Conservation (phyloP, 495 filamentous ascomycete species). For the Clohesyomyces aquaticus region DNA sequence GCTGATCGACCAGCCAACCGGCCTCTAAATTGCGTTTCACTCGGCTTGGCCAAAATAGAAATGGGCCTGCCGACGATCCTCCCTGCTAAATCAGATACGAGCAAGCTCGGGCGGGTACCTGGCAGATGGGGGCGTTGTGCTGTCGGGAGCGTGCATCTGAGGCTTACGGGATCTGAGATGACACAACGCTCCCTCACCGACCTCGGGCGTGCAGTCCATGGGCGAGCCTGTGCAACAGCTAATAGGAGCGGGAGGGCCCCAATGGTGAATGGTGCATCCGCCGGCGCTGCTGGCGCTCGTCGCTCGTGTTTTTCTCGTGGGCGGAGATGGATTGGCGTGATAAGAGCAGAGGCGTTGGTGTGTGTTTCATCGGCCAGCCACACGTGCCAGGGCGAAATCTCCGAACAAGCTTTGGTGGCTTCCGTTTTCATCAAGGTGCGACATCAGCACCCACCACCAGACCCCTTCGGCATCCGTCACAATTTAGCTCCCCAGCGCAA, state of each 20-base stretch:
- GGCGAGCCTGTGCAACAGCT: background rate
- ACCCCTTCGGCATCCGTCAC: background rate
- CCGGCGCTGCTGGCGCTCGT: background rate
- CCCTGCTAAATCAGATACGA: conserved; percentile 27
- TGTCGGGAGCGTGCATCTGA: conserved; percentile 2
- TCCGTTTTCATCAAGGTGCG: conserved; percentile 30
- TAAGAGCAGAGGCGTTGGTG: background rate
- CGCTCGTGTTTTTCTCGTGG: background rate
- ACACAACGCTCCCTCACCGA: background rate
- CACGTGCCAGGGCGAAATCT: background rate
- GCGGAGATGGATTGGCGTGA: conserved; percentile 23
- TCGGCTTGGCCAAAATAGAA: conserved; percentile 27
- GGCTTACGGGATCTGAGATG: conserved; percentile 6
- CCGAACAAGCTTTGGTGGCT: conserved; percentile 16
- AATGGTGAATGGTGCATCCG: background rate
- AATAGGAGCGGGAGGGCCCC: background rate
- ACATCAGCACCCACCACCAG: conserved; percentile 3
- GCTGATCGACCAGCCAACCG: background rate
- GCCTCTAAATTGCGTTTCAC: conserved; percentile 32
- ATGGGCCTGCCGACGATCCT: conserved; percentile 32
- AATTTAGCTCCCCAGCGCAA: background rate
- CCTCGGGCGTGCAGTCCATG: background rate
- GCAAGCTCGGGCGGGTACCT: conserved; percentile 30
- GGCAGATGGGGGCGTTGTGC: conserved; percentile 15
- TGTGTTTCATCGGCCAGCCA: conserved; percentile 25